Base-by-base conservation (phyloP, 805 yeast species). In the Monosporozyma siamensis region DNA sequence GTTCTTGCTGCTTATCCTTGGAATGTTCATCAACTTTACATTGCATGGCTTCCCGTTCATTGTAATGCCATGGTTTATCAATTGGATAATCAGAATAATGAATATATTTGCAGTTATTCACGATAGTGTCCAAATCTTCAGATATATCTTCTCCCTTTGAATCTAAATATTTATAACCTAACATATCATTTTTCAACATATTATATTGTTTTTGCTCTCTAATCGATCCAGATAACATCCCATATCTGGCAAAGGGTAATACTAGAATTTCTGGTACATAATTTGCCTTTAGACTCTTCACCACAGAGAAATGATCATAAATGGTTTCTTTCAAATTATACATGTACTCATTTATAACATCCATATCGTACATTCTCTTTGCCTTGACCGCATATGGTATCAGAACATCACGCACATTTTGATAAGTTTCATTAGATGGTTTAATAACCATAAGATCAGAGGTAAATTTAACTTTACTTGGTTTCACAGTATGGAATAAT, bases 1-100 rank as follows among this genome's bases (percentile, higher is more conserved):
- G 41, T 2, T 48, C 51, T 14, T 39, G 30, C 14, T 49, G 48
- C 15, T 34, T 17, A 35, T 46, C 40, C 12, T 49, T 37, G 1
- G 45, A 24, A 6, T 50, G 29, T 24, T 37, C 45, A 14, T 48
- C 49, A 1, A 38, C 50, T 3, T 18, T 39, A 44, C 64, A 61
- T 43, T 51, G 43, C 24, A 58, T 39, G 4, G 48, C 52, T 4
- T 54, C 48, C 5, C 48, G 15, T 3, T 52, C 45, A 1, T 23
- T n/a, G 39, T 55, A 54, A 11, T 40, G 55, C 87, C 87, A 80
- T 4, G 86, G 87, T 52, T 81, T 80, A 0, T 79, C 76, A 6
- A 79, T 58, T 5, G 87, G 87, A 27, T 71, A 69, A 53, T 81
- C 88, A 3, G 82, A 74, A 56, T 75, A 81, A 55, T 81, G 88